Evolutionary conservation across 2,329 filamentous ascomycete genomes (phyloP).

Genomic region (Samsoniella hepiali): DNA sequence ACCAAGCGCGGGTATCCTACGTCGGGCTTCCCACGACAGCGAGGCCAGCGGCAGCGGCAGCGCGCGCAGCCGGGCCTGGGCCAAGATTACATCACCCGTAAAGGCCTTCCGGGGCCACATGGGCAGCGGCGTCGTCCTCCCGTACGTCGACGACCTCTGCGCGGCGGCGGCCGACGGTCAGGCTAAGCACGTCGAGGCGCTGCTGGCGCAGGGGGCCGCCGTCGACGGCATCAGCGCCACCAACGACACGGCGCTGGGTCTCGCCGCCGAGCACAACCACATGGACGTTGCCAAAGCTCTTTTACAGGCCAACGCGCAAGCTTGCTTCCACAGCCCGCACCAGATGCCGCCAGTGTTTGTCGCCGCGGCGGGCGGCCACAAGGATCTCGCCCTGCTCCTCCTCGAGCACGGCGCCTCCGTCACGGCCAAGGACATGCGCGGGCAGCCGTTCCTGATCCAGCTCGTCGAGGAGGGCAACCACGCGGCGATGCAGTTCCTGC

Average conservation of each 20-base stretch:
- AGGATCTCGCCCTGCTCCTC: conserved; percentile 28
- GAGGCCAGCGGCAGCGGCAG: not conserved
- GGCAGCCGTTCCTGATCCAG: not conserved
- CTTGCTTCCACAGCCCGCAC: not conserved
- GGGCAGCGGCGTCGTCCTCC: not conserved
- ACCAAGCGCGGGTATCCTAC: not conserved
- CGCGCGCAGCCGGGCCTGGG: not conserved
- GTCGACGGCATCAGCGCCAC: not conserved
- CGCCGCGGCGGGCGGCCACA: conserved; percentile 30
- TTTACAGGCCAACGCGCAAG: not conserved
- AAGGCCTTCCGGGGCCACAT: not conserved
- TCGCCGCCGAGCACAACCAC: not conserved
- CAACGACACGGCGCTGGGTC: not conserved
- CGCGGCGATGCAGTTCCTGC: conserved; percentile 20
- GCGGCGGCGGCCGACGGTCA: not conserved
- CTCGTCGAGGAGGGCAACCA: not conserved
- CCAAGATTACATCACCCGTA: not conserved
- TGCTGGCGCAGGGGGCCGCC: not conserved
- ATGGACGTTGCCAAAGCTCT: not conserved
- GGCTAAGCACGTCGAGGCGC: not conserved
- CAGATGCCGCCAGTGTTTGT: conserved; percentile 32
- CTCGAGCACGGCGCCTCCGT: conserved; percentile 30
- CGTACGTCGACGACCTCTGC: not conserved
- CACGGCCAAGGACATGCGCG: conserved; percentile 23
- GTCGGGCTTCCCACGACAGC: not conserved